Evolutionary conservation across 345 rosid genomes (phyloP), one percentile per base, ranked within the genome.

Genomic region (Camelina sativa): DNA sequence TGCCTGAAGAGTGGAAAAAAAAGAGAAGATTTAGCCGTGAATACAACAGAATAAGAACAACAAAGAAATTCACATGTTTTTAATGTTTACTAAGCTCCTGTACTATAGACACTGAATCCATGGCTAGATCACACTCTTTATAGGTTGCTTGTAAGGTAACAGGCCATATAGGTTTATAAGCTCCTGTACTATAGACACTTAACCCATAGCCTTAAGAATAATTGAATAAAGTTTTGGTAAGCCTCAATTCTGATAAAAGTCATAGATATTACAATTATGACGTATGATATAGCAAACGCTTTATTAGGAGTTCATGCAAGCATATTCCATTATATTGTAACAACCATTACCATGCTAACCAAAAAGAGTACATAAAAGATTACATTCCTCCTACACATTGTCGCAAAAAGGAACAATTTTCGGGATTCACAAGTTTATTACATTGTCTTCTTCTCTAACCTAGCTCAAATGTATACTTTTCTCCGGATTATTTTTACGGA

Each of bases 1-100:
- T 7, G 92, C 92, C 92, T 88, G 63, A 41, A 62, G 34, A n/a
- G 22, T 46, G 65, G 48, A 3, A 15, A 44, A 43, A 57, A n/a
- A n/a, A n/a, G n/a, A 28, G 6, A 47, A 16, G 62, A 47, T 57
- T 57, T 25, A 65, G 71, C 57, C 63, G 30, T 25, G 4, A 2
- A 41, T 23, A 75, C n/a, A 67, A 11, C 46, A 11, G 6, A 35
- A 20, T 23, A 32, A 35, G 11, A 47, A 43, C 47, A 15, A 54
- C 30, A 58, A 59, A 16, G 2, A 13, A 15, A 30, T 52, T 54
- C n/a, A 32, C 58, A 12, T 43, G 65, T 50, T 67, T 52, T 48
- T 41, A 32, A 62, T 52, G 71, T 57, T 59, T 57, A 30, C 70
- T 63, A 40, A 62, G 55, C 40, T 11, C 25, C 32, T 62, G 53